Conservation (phyloP, 148 eudicot genomes). For the Rhododendron williamsianum region DNA sequence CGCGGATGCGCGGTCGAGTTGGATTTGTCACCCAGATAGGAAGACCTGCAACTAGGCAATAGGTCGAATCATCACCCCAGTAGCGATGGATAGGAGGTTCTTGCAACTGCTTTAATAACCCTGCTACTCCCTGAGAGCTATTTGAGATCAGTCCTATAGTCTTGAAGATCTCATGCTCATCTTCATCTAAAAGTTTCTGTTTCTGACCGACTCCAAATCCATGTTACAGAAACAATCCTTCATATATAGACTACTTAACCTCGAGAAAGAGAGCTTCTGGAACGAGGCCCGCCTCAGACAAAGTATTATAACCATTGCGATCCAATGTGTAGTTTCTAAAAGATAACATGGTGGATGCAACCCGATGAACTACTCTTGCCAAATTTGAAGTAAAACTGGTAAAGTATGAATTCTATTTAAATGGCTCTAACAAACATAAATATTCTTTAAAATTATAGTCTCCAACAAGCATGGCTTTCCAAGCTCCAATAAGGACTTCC, state of each 20-base stretch:
- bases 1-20: background rate
- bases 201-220: background rate
- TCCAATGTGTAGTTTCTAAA: background rate
- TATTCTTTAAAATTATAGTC: background rate
- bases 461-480: background rate
- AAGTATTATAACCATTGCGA: background rate
- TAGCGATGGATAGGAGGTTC: background rate
- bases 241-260: background rate
- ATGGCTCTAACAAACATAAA: background rate
- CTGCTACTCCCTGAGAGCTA: background rate
- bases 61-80: background rate
- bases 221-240: background rate
- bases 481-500: background rate
- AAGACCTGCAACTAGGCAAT: background rate
- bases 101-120: background rate
- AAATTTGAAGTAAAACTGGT: background rate
- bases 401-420: background rate
- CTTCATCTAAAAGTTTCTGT: background rate
- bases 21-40: background rate
- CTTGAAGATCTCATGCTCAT: background rate
- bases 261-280: background rate
- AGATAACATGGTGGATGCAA: background rate
- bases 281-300: background rate
- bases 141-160: background rate
- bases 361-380: background rate